Evolutionary conservation across 768 basidiomycete species (phyloP).

Genomic region (Phylloporus arenicola): DNA sequence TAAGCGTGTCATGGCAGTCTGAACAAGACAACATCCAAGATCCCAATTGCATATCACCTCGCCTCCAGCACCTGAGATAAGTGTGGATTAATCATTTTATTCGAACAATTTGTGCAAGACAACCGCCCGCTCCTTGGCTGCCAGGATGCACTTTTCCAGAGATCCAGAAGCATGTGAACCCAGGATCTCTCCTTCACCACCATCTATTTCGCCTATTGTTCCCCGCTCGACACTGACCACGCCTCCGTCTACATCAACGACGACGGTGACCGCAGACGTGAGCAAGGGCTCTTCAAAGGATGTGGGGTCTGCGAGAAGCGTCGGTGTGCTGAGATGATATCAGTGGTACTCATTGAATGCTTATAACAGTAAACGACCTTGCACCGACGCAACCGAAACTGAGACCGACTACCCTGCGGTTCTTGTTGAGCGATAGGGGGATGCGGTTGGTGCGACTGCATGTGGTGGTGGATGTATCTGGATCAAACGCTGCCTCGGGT

Average conservation of each 20-base stretch:
- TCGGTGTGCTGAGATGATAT: constrained; percentile 28
- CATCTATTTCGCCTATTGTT: constrained; percentile 17
- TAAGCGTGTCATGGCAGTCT: no score
- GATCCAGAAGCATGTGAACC: constrained; percentile 1
- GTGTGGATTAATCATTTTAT: constrained; percentile 6
- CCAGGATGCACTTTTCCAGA: constrained; percentile 14
- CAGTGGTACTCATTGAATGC: neutral
- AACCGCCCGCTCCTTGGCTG: constrained; percentile 21
- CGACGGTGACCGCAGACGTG: constrained; percentile 61
- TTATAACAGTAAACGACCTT: constrained; percentile 7
- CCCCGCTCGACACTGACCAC: constrained; percentile 22
- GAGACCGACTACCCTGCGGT: constrained; percentile 15
- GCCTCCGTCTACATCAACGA: constrained; percentile 41
- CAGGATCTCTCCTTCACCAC: constrained; percentile 6
- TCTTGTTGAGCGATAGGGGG: constrained; percentile 41
- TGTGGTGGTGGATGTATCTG: constrained; percentile 55
- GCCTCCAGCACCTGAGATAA: neutral
- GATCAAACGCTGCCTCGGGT: constrained; percentile 67
- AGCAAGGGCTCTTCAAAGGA: constrained; percentile 88
- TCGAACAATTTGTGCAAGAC: constrained; percentile 20
- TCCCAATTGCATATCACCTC: neutral
- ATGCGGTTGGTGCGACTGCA: constrained; percentile 49
- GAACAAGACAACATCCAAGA: no score
- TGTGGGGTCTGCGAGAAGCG: constrained; percentile 77
- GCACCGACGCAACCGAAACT: constrained; percentile 24